Evolutionary conservation across 2,329 filamentous ascomycete species (phyloP).

Genomic region (Claviceps spartinae): DNA sequence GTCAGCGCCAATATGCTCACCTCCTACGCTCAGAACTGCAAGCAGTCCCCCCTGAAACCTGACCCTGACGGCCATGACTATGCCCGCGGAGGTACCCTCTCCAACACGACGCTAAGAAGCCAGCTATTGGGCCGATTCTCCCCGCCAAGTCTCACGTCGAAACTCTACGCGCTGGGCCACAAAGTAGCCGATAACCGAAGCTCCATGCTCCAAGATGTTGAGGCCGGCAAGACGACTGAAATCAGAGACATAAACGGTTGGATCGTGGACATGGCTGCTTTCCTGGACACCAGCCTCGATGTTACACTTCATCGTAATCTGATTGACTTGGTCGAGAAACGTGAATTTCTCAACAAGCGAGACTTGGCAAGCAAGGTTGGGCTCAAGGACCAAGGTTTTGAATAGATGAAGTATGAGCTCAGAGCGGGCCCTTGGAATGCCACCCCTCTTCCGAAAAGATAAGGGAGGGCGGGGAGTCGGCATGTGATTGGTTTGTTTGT

Average conservation of each 20-base stretch:
- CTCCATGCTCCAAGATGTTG: constrained; percentile 49
- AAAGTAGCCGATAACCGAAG: constrained; percentile 41
- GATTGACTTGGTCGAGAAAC: constrained; percentile 28
- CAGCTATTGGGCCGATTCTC: constrained; percentile 25
- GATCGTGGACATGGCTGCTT: constrained; percentile 33
- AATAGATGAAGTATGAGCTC: neutral
- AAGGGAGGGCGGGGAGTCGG: too few relatives aligned
- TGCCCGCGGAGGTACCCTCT: neutral
- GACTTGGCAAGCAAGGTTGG: constrained; percentile 19
- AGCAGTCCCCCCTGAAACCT: neutral
- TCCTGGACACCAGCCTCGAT: constrained; percentile 21
- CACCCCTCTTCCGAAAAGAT: too few relatives aligned
- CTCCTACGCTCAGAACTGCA: neutral
- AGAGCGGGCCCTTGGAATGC: too few relatives aligned
- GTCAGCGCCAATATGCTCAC: constrained; percentile 25
- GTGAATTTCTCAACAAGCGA: constrained; percentile 17
- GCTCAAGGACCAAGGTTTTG: neutral
- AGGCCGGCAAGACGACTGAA: constrained; percentile 38
- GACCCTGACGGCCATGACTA: neutral
- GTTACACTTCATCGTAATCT: constrained; percentile 27
- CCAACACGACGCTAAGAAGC: neutral
- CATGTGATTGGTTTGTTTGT: neutral
- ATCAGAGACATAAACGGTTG: constrained; percentile 47
- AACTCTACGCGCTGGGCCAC: constrained; percentile 33
- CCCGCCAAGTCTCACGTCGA: constrained; percentile 23